These are phyloP conservation scores for Bipolaris zeicola DNA, from an alignment of 2,329 filamentous ascomycete species.

Conservation along the genomic window DNA sequence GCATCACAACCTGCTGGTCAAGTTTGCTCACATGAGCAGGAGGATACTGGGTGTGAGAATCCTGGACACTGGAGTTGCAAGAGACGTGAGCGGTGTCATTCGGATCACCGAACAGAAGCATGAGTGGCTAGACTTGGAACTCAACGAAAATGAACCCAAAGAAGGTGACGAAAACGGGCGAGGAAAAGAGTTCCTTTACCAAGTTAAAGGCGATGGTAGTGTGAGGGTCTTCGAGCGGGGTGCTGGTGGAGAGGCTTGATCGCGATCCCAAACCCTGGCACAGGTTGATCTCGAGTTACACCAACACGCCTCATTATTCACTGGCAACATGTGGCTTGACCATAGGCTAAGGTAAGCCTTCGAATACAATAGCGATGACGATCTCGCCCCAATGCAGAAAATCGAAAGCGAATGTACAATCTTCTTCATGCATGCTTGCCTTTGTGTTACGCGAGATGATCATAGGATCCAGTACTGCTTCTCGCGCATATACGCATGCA, in stretches of 20 bases:
- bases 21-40: constrained; percentile 75
- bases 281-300: neutral
- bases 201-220: constrained; percentile 76
- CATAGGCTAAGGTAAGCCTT: too few relatives aligned
- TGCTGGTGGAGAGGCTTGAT: constrained; percentile 40
- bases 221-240: constrained; percentile 87
- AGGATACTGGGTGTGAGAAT: constrained; percentile 73
- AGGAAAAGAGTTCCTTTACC: constrained; percentile 79
- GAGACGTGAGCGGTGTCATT: constrained; percentile 87
- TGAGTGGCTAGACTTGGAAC: constrained; percentile 35
- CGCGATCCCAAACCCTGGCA: neutral
- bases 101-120: constrained; percentile 64
- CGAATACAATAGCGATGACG: neutral
- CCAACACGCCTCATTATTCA: neutral
- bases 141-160: constrained; percentile 33
- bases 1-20: constrained; percentile 64
- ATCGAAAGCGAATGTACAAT: neutral
- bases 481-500: neutral
- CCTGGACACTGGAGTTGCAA: constrained; percentile 85
- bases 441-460: neutral
- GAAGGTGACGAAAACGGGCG: constrained; percentile 27
- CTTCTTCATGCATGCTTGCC: neutral
- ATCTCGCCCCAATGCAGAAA: neutral
- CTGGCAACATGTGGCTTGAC: neutral
- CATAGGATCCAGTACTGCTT: neutral